Evolutionary conservation across 352 stramenopile genomes (phyloP).

Genomic region (Blastocystis sp.): DNA sequence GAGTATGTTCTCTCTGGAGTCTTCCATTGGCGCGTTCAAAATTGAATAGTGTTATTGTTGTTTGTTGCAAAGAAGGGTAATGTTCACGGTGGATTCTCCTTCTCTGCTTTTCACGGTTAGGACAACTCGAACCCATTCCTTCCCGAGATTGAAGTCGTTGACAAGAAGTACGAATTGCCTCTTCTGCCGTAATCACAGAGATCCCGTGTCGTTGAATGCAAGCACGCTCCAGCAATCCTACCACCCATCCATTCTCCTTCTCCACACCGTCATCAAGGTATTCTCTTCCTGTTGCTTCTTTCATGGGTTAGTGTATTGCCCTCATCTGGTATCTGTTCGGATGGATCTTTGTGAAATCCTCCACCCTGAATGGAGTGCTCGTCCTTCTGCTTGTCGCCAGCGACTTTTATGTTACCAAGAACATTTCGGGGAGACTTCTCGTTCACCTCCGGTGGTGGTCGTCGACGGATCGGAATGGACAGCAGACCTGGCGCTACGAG

Average conservation of each 20-base stretch:
- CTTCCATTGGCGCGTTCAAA: background rate
- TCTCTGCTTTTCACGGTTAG: background rate
- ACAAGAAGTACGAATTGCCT: background rate
- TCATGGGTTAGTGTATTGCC: background rate
- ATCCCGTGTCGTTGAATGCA: background rate
- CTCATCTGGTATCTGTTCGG: constrained; percentile 36
- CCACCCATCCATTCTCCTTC: background rate
- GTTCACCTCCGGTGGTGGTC: constrained; percentile 8
- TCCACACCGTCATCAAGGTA: background rate
- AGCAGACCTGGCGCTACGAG: background rate
- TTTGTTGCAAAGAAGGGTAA: constrained; percentile 8
- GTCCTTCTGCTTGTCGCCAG: background rate
- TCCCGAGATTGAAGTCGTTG: background rate
- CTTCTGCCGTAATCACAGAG: background rate
- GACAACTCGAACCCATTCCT: constrained; percentile 5
- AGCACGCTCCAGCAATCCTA: background rate
- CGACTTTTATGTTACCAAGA: constrained; percentile 45
- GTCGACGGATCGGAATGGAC: background rate
- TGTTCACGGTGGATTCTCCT: background rate
- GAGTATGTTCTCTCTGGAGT: background rate
- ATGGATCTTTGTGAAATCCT: background rate
- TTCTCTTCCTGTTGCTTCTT: background rate
- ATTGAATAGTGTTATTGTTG: background rate
- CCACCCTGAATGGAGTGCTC: background rate
- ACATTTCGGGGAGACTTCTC: constrained; percentile 13